Evolutionary conservation across 768 basidiomycete species (phyloP).

Genomic region (Crucibulum laeve): DNA sequence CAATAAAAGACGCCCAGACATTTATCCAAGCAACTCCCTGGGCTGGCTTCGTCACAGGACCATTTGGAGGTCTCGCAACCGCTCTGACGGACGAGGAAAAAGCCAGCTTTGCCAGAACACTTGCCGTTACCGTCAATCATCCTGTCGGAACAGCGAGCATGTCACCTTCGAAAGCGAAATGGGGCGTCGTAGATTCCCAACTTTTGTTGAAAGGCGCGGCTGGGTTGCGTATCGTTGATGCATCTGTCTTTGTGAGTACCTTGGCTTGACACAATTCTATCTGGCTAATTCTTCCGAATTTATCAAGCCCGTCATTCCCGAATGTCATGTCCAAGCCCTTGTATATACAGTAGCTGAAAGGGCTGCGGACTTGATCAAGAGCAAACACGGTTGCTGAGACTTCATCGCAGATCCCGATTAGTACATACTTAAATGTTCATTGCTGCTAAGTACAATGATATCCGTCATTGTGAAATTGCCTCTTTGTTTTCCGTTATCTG

Average conservation of each 20-base stretch:
- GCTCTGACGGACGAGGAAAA: slow-evolving; percentile 21
- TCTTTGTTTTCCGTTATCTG: too few species aligned
- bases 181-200: slow-evolving; percentile 30
- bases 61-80: slow-evolving; percentile 12
- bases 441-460: neutral
- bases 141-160: slow-evolving; percentile 24
- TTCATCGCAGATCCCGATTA: neutral
- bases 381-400: neutral
- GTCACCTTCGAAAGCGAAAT: slow-evolving; percentile 16
- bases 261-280: neutral
- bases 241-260: slow-evolving; percentile 27
- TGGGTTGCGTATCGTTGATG: slow-evolving; percentile 33
- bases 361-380: slow-evolving; percentile 23
- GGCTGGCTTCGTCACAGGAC: slow-evolving; percentile 19
- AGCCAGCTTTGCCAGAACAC: slow-evolving; percentile 16
- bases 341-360: slow-evolving; percentile 24
- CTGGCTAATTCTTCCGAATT: neutral
- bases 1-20: slow-evolving; percentile 15
- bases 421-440: too few species aligned
- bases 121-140: slow-evolving; percentile 17
- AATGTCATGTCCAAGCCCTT: slow-evolving; percentile 22
- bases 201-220: slow-evolving; percentile 25
- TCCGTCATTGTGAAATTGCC: too few species aligned
- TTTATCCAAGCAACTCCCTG: slow-evolving; percentile 23
- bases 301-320: slow-evolving; percentile 17